Base-by-base conservation (phyloP, 2,329 filamentous ascomycete species). In the Endoconidiophora polonica region DNA sequence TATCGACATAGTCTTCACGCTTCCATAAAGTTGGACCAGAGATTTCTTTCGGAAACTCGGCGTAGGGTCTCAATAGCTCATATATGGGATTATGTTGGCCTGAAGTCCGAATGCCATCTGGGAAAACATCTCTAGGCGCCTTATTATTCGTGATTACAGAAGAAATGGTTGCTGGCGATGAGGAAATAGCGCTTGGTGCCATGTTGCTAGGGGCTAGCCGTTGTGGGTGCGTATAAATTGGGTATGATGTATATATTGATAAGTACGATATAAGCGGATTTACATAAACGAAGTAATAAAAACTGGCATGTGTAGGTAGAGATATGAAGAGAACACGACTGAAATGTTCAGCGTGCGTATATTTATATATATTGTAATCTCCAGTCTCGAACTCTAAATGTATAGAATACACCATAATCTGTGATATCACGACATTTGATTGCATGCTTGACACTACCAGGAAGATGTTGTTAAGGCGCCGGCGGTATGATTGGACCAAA, bases 11-110 rank as follows among this genome's bases (percentile, higher is more conserved):
- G 29, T 84, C 79, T 26, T 77, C 72, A 4, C 73, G 70, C 49
- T 73, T 70, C 85, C 85, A 91, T 26, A 84, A 76, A 0, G 83
- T 88, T 0, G 75, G 74, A 9, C 83, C 83, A 0, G 70, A 70
- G 60, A 88, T 86, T 54, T 80, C 65, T 53, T 75, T 74, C 41
- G 84, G 84, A 58, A 88, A 90, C 14, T 73, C 70, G 0, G 73
- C 68, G 61, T 86, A 90, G 0, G 81, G 74, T 45, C 66, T 68
- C n/a, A 90, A 63, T 6, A 71, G 65, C 29, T 78, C 69, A 59
- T 80, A 81, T 33, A 83, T 62, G 1, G 85, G 84, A 22, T 74
- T 69, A 57, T 84, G 80, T 61, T 90, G 84, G 38, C 84, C 84
- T 0, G 81, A 72, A 0, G 72, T 74, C 41, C 67, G 64, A 60